A percentile compares a stretch with the other conserved stretches of the same genome.
These are phyloP conservation scores for Entoloma clypeatum DNA, from an alignment of 1,284 basidiomycete genomes.

Conservation along the genomic window DNA sequence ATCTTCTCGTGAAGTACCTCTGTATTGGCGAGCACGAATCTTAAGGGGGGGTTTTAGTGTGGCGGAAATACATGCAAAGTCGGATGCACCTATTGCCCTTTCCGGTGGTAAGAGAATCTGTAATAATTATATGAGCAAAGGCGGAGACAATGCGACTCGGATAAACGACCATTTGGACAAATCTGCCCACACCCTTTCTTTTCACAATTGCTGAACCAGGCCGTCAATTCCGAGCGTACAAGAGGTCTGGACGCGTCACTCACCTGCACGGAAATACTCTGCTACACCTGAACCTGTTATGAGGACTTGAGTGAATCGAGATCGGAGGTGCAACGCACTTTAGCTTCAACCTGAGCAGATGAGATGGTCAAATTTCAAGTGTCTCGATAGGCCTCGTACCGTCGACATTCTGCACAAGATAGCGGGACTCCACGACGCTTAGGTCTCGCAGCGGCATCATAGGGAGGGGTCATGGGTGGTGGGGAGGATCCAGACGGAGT, in stretches of 20 bases:
- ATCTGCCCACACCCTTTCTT: slow-evolving; percentile 64
- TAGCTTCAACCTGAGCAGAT: slow-evolving; percentile 49
- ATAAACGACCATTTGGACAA: slow-evolving; percentile 62
- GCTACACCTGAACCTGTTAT: slow-evolving; percentile 43
- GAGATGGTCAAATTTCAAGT: slow-evolving; percentile 4
- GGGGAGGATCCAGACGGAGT: slow-evolving; percentile 14
- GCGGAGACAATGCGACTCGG: slow-evolving; percentile 17
- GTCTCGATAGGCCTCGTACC: slow-evolving; percentile 33
- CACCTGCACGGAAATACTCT: slow-evolving; percentile 60
- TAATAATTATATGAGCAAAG: slow-evolving; percentile 13
- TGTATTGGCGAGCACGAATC: slow-evolving; percentile 67
- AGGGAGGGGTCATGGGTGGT: slow-evolving; percentile 26
- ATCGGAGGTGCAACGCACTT: slow-evolving; percentile 41
- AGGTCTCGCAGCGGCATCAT: slow-evolving; percentile 35
- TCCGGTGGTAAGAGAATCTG: slow-evolving; percentile 67
- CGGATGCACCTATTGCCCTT: slow-evolving; percentile 57
- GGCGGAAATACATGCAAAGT: slow-evolving; percentile 4
- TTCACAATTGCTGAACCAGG: slow-evolving; percentile 48
- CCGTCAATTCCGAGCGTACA: slow-evolving; percentile 1
- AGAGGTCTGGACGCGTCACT: slow-evolving; percentile 11
- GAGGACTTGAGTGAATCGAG: slow-evolving; percentile 4
- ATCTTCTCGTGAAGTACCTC: slow-evolving; percentile 68
- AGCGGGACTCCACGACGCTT: slow-evolving; percentile 49
- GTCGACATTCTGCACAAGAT: slow-evolving; percentile 61
- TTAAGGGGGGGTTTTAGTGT: slow-evolving; percentile 22